Evolutionary conservation across 768 basidiomycete species (phyloP), one percentile per base, ranked within the genome.

Genomic region (Pulveroboletus sp.): DNA sequence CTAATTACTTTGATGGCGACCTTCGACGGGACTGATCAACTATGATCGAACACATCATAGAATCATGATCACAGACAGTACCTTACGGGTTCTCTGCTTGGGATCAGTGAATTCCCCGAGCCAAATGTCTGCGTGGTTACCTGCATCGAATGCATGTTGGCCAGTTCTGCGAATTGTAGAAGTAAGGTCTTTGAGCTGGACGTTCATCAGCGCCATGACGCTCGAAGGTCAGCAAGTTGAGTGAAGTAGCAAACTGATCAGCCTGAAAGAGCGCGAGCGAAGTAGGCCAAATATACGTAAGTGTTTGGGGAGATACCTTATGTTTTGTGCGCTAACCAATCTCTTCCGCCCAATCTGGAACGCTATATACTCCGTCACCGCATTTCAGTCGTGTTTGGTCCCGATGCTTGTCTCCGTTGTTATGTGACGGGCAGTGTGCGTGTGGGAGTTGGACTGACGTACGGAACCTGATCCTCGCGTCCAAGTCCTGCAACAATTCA

Each of bases 1-100:
- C 58, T 54, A 24, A 64, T 65, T 1, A 65, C 54, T 52, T 64
- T 64, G 39, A 64, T 62, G 17, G 63, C 63, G 23, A 65, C 58
- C 54, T 64, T 43, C 46, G 35, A 20, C 16, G 5, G 6, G 40
- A 32, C 14, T 16, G 29, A 23, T 39, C 20, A 11, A 24, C 24
- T 17, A 23, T 9, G n/a, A 40, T 40, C 27, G 11, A 40, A 27
- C 14, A 8, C 9, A 40, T 33, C 11, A 8, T 38, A 24, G 19
- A 27, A 5, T 13, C 8, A 32, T 16, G 24, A 9, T 19, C 9
- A 31, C 46, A 33, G 32, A 24, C 29, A 32, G n/a, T 36, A 56
- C 60, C 40, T 51, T 55, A 17, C 1, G 32, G 9, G n/a, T 34
- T n/a, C 37, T 29, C 19, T 51, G 41, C 14, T 36, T 43, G 16